Conservation (phyloP, 768 basidiomycete species). For the Termitomyces sp. region DNA sequence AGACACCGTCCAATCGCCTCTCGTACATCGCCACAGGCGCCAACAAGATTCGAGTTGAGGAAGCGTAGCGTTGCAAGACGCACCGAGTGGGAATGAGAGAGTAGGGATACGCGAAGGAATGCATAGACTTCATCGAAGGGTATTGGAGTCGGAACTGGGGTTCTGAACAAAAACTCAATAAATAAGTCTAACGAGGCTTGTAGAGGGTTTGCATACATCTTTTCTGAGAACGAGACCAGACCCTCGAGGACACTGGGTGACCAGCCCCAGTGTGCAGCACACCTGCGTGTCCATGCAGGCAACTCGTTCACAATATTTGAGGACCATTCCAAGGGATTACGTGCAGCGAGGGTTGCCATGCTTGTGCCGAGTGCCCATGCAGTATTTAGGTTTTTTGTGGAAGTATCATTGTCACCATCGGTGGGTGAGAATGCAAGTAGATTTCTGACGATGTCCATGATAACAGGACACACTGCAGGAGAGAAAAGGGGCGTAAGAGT, state of each 20-base stretch:
- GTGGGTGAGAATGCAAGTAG: conserved; percentile 23
- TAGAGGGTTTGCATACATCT: conserved; percentile 33
- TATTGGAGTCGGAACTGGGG: conserved; percentile 25
- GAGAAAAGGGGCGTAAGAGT: conserved; percentile 51
- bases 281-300: conserved; percentile 40
- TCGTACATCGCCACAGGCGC: conserved; percentile 35
- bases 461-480: conserved; percentile 31
- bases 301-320: conserved; percentile 37
- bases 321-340: conserved; percentile 42
- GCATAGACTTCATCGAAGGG: conserved; percentile 50
- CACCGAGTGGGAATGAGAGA: conserved; percentile 69
- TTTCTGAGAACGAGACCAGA: conserved; percentile 42
- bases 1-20: conserved; percentile 66
- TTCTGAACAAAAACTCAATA: conserved; percentile 13
- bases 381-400: conserved; percentile 20
- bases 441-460: conserved; percentile 42
- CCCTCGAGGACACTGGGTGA: conserved; percentile 54
- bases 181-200: background rate
- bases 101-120: conserved; percentile 46
- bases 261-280: conserved; percentile 53
- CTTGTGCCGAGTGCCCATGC: conserved; percentile 62
- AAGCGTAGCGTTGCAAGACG: conserved; percentile 65
- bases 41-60: conserved; percentile 49
- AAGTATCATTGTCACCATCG: conserved; percentile 15
- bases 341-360: conserved; percentile 46